Evolutionary conservation across 805 yeast genomes (phyloP).

Genomic region (Torulaspora indica): DNA sequence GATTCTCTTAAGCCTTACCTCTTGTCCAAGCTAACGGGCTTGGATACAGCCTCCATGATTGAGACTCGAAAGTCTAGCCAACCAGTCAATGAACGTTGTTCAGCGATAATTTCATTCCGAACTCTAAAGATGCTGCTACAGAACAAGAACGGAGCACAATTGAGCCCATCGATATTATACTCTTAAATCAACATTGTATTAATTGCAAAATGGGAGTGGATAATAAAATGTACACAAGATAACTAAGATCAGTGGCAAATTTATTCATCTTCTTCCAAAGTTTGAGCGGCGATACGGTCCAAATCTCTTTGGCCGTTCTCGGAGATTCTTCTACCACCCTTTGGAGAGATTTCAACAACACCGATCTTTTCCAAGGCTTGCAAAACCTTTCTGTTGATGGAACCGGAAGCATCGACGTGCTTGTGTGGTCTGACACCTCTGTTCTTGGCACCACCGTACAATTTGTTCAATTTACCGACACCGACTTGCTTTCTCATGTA

Average conservation of each 20-base stretch:
- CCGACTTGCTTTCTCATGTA: conserved; percentile 99
- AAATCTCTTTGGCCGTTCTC: conserved; percentile 99
- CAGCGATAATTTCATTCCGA: too few relatives aligned
- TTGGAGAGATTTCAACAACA: conserved; percentile 90
- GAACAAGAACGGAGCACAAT: too few relatives aligned
- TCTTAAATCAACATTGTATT: conserved; percentile 13
- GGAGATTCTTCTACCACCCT: conserved; percentile 99
- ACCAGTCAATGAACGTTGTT: too few relatives aligned
- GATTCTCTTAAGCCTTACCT: too few relatives aligned
- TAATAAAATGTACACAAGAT: conserved; percentile 23
- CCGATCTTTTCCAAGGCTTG: conserved; percentile 98
- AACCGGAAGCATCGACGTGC: conserved; percentile 99
- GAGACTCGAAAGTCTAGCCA: too few relatives aligned
- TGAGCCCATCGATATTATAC: not conserved
- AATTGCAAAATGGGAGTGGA: conserved; percentile 20
- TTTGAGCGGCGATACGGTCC: conserved; percentile 99
- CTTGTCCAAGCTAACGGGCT: too few relatives aligned
- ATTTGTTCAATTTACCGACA: conserved; percentile 98
- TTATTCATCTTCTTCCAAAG: conserved; percentile 83
- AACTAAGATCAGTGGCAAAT: conserved; percentile 19
- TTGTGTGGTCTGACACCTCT: conserved; percentile 98
- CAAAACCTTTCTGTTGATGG: conserved; percentile 96
- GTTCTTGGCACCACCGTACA: conserved; percentile 98
- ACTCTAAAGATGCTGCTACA: too few relatives aligned
- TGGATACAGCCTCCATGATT: not conserved